A percentile compares a stretch with the other conserved stretches of the same genome.
These are phyloP conservation scores for Coemansia reversa DNA, from an alignment of 192 early-diverging fungal genomes.

Conservation along the genomic window DNA sequence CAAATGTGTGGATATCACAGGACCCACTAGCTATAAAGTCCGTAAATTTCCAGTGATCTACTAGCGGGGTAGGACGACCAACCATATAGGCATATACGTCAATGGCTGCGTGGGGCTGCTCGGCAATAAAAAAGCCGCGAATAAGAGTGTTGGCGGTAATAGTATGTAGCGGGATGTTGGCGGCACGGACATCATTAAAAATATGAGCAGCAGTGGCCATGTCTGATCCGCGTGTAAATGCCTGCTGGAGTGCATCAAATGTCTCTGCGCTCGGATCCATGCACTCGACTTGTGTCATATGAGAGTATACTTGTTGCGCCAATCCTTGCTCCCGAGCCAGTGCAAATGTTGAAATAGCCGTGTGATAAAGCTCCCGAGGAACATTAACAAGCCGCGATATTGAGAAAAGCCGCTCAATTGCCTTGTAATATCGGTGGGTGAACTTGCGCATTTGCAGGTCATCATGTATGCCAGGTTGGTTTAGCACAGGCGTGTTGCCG, in stretches of 20 bases:
- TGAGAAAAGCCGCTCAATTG: constrained; percentile 8
- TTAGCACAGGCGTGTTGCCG: background rate
- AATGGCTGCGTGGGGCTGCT: constrained; percentile 15
- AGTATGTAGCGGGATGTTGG: constrained; percentile 13
- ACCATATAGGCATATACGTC: constrained; percentile 31
- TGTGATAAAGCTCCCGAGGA: constrained; percentile 36
- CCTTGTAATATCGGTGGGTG: constrained; percentile 3
- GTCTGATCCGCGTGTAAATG: constrained; percentile 29
- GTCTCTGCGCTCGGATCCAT: constrained; percentile 39
- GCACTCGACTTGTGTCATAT: constrained; percentile 13
- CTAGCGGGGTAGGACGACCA: constrained; percentile 36
- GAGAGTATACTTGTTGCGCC: constrained; percentile 33
- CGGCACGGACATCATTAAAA: constrained; percentile 10
- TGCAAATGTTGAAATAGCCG: constrained; percentile 35
- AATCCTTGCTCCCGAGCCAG: constrained; percentile 20
- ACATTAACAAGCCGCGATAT: background rate
- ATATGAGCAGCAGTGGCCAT: constrained; percentile 10
- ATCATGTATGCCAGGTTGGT: background rate
- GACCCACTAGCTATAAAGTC: constrained; percentile 16
- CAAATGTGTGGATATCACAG: constrained; percentile 28
- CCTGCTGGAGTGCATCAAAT: constrained; percentile 26
- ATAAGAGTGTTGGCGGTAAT: constrained; percentile 30
- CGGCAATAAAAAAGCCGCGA: constrained; percentile 18
- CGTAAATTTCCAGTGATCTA: constrained; percentile 3
- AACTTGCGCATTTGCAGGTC: constrained; percentile 1